Conservation (phyloP, 75 land plant genomes). For the Selaginella moellendorffii region DNA sequence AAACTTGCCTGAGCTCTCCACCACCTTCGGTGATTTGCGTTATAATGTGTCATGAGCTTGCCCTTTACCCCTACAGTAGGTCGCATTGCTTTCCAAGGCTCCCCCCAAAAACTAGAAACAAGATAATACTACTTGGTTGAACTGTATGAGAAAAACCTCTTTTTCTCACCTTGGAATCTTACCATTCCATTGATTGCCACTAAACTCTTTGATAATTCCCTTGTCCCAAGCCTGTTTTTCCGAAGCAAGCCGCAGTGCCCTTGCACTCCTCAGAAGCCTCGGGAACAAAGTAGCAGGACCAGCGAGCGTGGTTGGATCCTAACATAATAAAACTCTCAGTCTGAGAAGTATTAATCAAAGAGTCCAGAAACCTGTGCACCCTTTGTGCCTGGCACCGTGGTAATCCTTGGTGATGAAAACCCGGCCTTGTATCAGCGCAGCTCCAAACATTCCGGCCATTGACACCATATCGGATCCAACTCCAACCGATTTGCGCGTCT, state of each 20-base stretch:
- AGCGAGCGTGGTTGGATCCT: conserved; percentile 8
- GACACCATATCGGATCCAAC: background rate
- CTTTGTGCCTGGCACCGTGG: background rate
- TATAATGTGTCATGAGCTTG: background rate
- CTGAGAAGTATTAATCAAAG: background rate
- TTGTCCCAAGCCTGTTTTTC: background rate
- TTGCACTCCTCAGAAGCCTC: conserved; percentile 3
- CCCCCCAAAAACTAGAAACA: conserved; percentile 5
- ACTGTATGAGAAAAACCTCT: no score
- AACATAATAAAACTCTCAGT: background rate
- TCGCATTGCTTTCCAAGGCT: background rate
- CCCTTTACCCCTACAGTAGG: background rate
- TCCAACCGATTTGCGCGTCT: background rate
- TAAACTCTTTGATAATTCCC: conserved; percentile 29
- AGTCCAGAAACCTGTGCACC: conserved; percentile 3
- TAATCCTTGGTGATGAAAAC: background rate
- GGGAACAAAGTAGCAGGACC: conserved; percentile 4
- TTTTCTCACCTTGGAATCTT: no score
- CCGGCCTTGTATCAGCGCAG: background rate
- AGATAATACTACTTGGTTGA: background rate
- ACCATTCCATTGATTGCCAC: background rate
- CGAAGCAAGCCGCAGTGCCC: background rate
- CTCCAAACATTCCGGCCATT: background rate
- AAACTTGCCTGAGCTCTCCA: conserved; percentile 10
- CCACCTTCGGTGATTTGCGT: background rate